Conservation (phyloP, 805 yeast species). For the Sugiyamaella chiloensis region DNA sequence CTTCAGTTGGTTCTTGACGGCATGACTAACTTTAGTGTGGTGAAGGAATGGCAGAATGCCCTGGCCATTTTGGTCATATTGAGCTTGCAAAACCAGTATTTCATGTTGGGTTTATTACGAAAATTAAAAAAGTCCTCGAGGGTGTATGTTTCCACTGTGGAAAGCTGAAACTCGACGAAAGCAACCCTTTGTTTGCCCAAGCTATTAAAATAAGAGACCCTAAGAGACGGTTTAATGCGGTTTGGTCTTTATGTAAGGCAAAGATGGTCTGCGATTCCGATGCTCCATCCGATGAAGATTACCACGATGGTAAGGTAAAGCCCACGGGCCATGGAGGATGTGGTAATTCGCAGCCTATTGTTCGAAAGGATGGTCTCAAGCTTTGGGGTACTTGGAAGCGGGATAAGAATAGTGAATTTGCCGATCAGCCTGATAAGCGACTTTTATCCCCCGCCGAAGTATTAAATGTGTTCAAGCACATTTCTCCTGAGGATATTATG, state of each 20-base stretch:
- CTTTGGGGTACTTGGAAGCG: constrained; percentile 99
- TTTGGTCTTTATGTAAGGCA: constrained; percentile 88
- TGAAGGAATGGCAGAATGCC: constrained; percentile 98
- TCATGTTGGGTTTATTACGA: constrained; percentile 89
- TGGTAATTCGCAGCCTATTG: constrained; percentile 94
- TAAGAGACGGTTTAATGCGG: constrained; percentile 93
- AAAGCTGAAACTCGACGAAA: constrained; percentile 81
- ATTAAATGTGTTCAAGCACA: constrained; percentile 86
- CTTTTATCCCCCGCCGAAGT: constrained; percentile 85
- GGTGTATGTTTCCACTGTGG: constrained; percentile 99
- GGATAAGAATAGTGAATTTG: constrained; percentile 76
- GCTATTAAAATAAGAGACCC: constrained; percentile 90
- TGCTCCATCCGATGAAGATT: constrained; percentile 55
- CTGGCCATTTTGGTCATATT: constrained; percentile 99
- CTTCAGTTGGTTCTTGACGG: not conserved
- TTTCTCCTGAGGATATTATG: constrained; percentile 75
- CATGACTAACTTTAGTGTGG: constrained; percentile 55
- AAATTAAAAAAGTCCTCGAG: constrained; percentile 92
- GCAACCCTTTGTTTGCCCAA: constrained; percentile 76
- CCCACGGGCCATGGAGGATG: constrained; percentile 85
- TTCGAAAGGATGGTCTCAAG: constrained; percentile 93
- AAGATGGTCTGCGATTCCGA: constrained; percentile 96
- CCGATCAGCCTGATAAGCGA: constrained; percentile 88
- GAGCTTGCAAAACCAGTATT: constrained; percentile 98
- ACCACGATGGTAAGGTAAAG: constrained; percentile 32